Evolutionary conservation across 2,329 filamentous ascomycete genomes (phyloP).

Genomic region (Aureobasidium uvarum): DNA sequence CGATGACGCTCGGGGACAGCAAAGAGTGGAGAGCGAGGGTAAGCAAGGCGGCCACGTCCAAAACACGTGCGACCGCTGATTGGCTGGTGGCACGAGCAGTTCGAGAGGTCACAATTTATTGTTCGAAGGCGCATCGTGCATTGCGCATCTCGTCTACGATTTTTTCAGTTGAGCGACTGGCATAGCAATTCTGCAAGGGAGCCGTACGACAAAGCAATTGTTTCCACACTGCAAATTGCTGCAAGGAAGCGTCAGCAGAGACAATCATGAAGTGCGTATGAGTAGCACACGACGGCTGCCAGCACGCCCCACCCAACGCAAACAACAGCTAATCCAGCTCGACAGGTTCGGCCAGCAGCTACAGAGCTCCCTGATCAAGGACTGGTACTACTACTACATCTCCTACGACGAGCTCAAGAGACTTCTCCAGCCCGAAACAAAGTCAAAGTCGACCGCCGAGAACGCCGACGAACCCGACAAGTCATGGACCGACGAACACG

Average conservation of each 20-base stretch:
- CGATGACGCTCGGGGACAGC: slow-evolving; percentile 9
- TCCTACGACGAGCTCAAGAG: slow-evolving; percentile 92
- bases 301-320: neutral
- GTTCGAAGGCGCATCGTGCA: neutral
- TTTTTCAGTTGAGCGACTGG: slow-evolving; percentile 5
- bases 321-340: slow-evolving; percentile 8
- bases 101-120: slow-evolving; percentile 9
- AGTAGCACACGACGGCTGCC: slow-evolving; percentile 10
- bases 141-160: slow-evolving; percentile 11
- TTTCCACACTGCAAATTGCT: neutral
- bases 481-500: slow-evolving; percentile 87
- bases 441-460: slow-evolving; percentile 48
- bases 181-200: slow-evolving; percentile 8
- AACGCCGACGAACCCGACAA: slow-evolving; percentile 46
- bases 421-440: slow-evolving; percentile 73
- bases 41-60: neutral
- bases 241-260: slow-evolving; percentile 19
- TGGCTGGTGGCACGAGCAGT: slow-evolving; percentile 16
- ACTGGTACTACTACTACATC: slow-evolving; percentile 98
- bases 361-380: slow-evolving; percentile 89
- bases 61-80: slow-evolving; percentile 22
- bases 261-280: slow-evolving; percentile 18
- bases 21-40: slow-evolving; percentile 1
- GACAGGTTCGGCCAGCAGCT: slow-evolving; percentile 90
- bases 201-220: neutral